phyloP scores from a whole-genome alignment of 2,329 filamentous ascomycete genomes.

The Cladophialophora chaetospira region DNA sequence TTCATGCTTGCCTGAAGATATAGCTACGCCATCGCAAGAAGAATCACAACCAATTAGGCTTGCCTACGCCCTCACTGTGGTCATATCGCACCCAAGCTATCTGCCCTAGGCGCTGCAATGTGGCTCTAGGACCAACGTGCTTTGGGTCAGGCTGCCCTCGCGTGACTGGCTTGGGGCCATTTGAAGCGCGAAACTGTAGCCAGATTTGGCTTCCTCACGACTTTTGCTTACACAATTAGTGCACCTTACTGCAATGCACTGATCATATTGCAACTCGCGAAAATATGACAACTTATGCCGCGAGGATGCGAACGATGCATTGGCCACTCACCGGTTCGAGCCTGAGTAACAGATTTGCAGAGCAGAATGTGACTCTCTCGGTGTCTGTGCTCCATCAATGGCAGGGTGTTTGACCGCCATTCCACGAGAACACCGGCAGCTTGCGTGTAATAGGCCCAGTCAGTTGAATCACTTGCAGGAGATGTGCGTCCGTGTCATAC shows the following conservation, averaged over 20 bases:
- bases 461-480: constrained; percentile 15
- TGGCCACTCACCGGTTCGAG: no score
- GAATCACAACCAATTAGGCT: constrained; percentile 15
- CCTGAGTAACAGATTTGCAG: no score
- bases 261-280: no score
- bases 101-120: constrained; percentile 5
- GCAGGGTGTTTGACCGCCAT: constrained; percentile 27
- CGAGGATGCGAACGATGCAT: no score
- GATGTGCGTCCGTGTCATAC: constrained; percentile 18
- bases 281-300: no score
- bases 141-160: background rate
- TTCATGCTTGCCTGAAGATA: background rate
- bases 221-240: no score
- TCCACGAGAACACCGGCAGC: constrained; percentile 12
- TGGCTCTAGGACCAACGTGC: constrained; percentile 3
- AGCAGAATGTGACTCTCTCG: constrained; percentile 3
- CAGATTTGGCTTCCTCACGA: constrained; percentile 13
- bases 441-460: constrained; percentile 8
- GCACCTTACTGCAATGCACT: no score
- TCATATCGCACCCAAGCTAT: constrained; percentile 21
- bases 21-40: constrained; percentile 1
- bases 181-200: background rate
- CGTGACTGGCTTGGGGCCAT: background rate
- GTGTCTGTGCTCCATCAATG: constrained; percentile 16
- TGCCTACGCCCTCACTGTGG: constrained; percentile 3